phyloP scores from a whole-genome alignment of 1,284 basidiomycete genomes.

The Cutaneotrichosporon curvatum region DNA sequence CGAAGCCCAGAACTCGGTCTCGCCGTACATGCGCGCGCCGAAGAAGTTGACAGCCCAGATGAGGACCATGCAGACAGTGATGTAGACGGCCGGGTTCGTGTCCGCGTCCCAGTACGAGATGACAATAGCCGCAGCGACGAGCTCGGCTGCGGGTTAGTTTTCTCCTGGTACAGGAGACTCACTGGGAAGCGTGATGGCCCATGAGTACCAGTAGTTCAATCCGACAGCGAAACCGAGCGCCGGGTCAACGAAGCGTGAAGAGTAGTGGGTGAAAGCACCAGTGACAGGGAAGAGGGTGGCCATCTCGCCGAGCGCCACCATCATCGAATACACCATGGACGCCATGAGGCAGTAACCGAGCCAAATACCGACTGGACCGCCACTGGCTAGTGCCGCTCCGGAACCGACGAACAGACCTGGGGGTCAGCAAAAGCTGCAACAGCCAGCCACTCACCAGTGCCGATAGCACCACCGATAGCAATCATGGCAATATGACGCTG shows the following conservation, averaged over 20 bases:
- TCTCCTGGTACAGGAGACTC: neutral
- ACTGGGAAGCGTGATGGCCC: slow-evolving; percentile 33
- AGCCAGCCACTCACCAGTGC: slow-evolving; percentile 22
- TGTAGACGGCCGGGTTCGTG: slow-evolving; percentile 42
- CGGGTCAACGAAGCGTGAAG: slow-evolving; percentile 51
- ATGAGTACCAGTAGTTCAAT: slow-evolving; percentile 38
- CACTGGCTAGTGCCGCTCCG: slow-evolving; percentile 47
- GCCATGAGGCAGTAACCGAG: slow-evolving; percentile 44
- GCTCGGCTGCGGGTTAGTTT: slow-evolving; percentile 13
- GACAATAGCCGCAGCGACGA: slow-evolving; percentile 22
- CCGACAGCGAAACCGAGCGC: slow-evolving; percentile 47
- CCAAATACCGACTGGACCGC: slow-evolving; percentile 49
- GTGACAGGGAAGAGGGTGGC: slow-evolving; percentile 43
- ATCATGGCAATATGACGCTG: slow-evolving; percentile 49
- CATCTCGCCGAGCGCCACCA: slow-evolving; percentile 48
- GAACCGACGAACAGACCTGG: slow-evolving; percentile 50
- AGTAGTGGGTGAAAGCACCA: slow-evolving; percentile 44
- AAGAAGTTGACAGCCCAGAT: slow-evolving; percentile 46
- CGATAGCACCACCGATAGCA: slow-evolving; percentile 48
- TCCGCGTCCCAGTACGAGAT: slow-evolving; percentile 33
- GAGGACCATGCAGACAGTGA: slow-evolving; percentile 43
- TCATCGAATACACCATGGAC: slow-evolving; percentile 42
- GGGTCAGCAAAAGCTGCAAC: neutral
- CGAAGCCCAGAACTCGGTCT: slow-evolving; percentile 38
- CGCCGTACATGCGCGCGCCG: slow-evolving; percentile 35